Base-by-base conservation (phyloP, 352 stramenopile genomes). In the Phytophthora litchii region DNA sequence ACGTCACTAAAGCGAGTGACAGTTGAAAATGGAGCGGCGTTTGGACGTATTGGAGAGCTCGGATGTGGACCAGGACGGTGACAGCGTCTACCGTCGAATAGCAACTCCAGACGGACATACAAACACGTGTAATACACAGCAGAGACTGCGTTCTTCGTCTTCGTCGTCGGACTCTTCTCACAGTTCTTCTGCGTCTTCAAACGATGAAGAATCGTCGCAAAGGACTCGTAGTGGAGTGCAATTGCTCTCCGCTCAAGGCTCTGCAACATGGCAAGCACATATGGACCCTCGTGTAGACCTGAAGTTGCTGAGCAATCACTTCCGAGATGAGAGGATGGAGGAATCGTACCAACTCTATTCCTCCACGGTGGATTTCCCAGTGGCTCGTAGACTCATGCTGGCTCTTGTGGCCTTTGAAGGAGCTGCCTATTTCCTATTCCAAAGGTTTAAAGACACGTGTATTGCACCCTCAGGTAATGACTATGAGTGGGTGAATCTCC, bases 311-410 rank as follows among this genome's bases (percentile, higher is more conserved):
- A 88, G 75, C 44, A 92, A 94, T 57, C 66, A 78, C 45, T 94
- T 94, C 53, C 77, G 72, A 23, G 81, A 92, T 62, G 66, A 80
- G 27, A 67, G 79, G 14, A 64, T 88, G 36, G 84, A 94, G 62
- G 77, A 90, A 43, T 91, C 82, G 38, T 94, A 91, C 53, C 84
- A 94, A 47, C 57, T 94, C 3, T 86, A 89, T 56, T 86, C 80
- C 29, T 94, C 82, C n/a, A 91, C 71, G 38, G 66, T 67, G 41
- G 80, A 88, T 47, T 83, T 94, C 47, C 68, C 77, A 3, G 70
- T 84, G 10, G 79, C 80, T 13, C 47, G 80, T 3, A 68, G 76
- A 55, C 71, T 91, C 38, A 73, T 90, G 67, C 54, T 92, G 41
- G 74, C 83, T 23, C 68, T 91, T 41, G 64, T 92, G 23, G 46